Evolutionary conservation across 2,329 filamentous ascomycete species (phyloP).

Genomic region (Sporothrix mexicana): DNA sequence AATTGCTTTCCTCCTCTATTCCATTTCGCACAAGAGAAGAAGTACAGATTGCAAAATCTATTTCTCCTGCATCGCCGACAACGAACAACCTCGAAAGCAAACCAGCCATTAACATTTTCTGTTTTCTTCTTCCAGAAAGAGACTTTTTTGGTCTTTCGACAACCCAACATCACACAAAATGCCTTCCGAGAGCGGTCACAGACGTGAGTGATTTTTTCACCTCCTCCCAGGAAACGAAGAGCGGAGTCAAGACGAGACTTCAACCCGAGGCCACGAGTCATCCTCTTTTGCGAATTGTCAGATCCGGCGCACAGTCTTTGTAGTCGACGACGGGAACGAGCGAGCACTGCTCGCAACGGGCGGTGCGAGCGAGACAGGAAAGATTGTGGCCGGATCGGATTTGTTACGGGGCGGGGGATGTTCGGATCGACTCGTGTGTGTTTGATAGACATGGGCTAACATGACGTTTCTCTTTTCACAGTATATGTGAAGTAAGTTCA

Average conservation of each 20-base stretch:
- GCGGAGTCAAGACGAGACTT: background rate
- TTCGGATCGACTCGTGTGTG: background rate
- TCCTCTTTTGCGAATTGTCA: background rate
- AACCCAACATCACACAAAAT: conserved; percentile 62
- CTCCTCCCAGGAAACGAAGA: background rate
- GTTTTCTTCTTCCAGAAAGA: conserved; percentile 44
- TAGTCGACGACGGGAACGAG: background rate
- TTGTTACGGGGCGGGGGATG: background rate
- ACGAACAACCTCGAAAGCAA: background rate
- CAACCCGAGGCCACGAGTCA: background rate
- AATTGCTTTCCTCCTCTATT: background rate
- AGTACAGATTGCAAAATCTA: background rate
- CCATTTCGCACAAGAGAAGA: conserved; percentile 4
- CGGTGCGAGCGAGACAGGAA: background rate
- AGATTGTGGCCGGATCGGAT: background rate
- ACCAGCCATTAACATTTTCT: conserved; percentile 43
- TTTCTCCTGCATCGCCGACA: background rate
- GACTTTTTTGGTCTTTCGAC: conserved; percentile 32
- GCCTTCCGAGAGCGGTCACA: conserved; percentile 86
- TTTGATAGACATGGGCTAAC: conserved; percentile 29
- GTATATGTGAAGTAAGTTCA: conserved; percentile 88
- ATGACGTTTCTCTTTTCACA: conserved; percentile 45
- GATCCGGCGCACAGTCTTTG: conserved; percentile 19
- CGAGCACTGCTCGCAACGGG: conserved; percentile 5
- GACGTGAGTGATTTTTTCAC: conserved; percentile 68